phyloP scores from a whole-genome alignment of 2,329 filamentous ascomycete genomes.

The Clarireedia homoeocarpa region DNA sequence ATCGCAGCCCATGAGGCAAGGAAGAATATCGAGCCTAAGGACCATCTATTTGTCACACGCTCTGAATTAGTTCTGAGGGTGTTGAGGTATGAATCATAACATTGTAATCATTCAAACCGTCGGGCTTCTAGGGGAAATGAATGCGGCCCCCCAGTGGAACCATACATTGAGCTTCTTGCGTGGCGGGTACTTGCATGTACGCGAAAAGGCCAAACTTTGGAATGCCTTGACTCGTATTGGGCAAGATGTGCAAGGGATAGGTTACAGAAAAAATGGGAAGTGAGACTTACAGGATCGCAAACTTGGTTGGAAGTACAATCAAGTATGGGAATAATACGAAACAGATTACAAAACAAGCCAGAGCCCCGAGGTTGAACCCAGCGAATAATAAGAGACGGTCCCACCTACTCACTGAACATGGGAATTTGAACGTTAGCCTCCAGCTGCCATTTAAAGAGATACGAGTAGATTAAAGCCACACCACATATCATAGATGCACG shows the following conservation, averaged over 20 bases:
- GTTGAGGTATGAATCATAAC: conserved; percentile 15
- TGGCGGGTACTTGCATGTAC: conserved; percentile 32
- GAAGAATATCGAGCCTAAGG: conserved; percentile 84
- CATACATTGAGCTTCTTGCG: too few relatives aligned
- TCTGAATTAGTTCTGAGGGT: conserved; percentile 21
- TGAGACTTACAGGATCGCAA: conserved; percentile 85
- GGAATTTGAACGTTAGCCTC: conserved; percentile 25
- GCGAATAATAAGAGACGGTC: conserved; percentile 89
- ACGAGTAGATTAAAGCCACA: conserved; percentile 18
- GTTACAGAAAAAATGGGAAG: conserved; percentile 11
- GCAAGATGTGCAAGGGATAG: conserved; percentile 11
- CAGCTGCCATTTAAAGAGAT: conserved; percentile 15
- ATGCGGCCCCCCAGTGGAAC: neutral
- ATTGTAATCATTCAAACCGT: neutral
- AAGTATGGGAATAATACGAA: conserved; percentile 85
- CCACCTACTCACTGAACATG: conserved; percentile 80
- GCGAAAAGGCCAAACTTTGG: conserved; percentile 20
- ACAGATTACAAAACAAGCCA: conserved; percentile 87
- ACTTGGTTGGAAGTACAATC: conserved; percentile 77
- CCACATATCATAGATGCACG: conserved; percentile 16
- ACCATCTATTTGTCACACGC: conserved; percentile 62
- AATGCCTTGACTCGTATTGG: conserved; percentile 16
- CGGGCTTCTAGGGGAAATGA: neutral
- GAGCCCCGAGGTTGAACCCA: conserved; percentile 80
- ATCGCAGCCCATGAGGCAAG: conserved; percentile 86